These are phyloP conservation scores for Aspergillus brasiliensis DNA, from an alignment of 2,329 filamentous ascomycete genomes.

Conservation along the genomic window DNA sequence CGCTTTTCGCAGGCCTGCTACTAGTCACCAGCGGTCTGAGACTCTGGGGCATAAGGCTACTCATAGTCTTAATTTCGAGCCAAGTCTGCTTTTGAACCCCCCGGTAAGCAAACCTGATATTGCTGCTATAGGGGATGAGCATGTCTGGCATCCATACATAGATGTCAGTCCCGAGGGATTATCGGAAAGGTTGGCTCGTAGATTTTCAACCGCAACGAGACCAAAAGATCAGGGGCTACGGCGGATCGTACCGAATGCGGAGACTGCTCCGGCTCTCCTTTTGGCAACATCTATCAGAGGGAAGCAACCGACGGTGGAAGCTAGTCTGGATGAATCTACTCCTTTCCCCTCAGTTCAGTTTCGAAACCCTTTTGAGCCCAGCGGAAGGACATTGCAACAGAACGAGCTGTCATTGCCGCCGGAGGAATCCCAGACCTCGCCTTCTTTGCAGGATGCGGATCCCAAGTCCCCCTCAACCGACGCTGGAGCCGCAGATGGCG, in stretches of 20 bases:
- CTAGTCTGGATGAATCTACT: slow-evolving; percentile 27
- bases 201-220: slow-evolving; percentile 41
- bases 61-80: slow-evolving; percentile 32
- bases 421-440: slow-evolving; percentile 21
- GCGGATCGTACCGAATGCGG: slow-evolving; percentile 47
- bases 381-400: slow-evolving; percentile 8
- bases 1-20: slow-evolving; percentile 60
- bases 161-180: slow-evolving; percentile 28
- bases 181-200: slow-evolving; percentile 41
- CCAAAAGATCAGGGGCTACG: slow-evolving; percentile 41
- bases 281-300: slow-evolving; percentile 44
- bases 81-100: slow-evolving; percentile 20
- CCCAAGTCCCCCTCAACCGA: slow-evolving; percentile 25
- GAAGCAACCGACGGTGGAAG: slow-evolving; percentile 26
- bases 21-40: slow-evolving; percentile 63
- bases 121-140: slow-evolving; percentile 15
- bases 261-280: slow-evolving; percentile 52
- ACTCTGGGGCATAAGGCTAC: slow-evolving; percentile 51
- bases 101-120: not conserved
- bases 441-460: slow-evolving; percentile 25
- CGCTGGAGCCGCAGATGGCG: slow-evolving; percentile 26
- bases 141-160: slow-evolving; percentile 45
- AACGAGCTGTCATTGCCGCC: slow-evolving; percentile 9
- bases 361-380: slow-evolving; percentile 34
- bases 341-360: slow-evolving; percentile 30